A percentile compares a stretch with the other conserved stretches of the same genome.
These are phyloP conservation scores for Apophysomyces variabilis DNA, from an alignment of 371 early-diverging fungal genomes.

Conservation along the genomic window DNA sequence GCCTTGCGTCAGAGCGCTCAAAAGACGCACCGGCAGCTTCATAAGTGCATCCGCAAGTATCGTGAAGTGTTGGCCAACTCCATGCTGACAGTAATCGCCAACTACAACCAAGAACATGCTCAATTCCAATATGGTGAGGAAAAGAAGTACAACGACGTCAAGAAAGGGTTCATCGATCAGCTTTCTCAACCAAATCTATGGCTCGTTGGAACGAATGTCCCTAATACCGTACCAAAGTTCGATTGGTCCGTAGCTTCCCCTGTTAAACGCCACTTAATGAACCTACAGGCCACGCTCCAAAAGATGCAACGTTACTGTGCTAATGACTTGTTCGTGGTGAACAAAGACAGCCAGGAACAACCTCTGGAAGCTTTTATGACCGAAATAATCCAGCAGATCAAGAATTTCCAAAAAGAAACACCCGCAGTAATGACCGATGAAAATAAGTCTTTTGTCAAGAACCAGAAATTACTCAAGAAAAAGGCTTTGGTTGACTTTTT, in stretches of 20 bases:
- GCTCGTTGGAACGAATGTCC: constrained; percentile 27
- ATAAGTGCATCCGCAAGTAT: constrained; percentile 90
- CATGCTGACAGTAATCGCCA: constrained; percentile 74
- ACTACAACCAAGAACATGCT: constrained; percentile 60
- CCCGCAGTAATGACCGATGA: constrained; percentile 67
- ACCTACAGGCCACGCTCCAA: constrained; percentile 39
- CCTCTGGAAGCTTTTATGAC: constrained; percentile 55
- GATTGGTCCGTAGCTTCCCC: constrained; percentile 24
- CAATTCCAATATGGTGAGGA: constrained; percentile 60
- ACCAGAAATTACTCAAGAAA: constrained; percentile 81
- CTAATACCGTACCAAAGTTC: constrained; percentile 9
- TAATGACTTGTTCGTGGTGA: constrained; percentile 34
- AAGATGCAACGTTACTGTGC: constrained; percentile 40
- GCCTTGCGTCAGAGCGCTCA: constrained; percentile 90
- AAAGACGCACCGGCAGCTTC: constrained; percentile 88
- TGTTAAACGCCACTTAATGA: constrained; percentile 41
- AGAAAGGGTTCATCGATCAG: constrained; percentile 39
- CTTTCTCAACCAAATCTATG: constrained; percentile 36
- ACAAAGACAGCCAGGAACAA: constrained; percentile 25
- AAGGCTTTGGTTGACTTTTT: constrained; percentile 89
- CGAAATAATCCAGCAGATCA: constrained; percentile 54
- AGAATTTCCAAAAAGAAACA: constrained; percentile 70
- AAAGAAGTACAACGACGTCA: constrained; percentile 45
- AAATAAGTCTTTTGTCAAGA: constrained; percentile 70
- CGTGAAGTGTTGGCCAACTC: constrained; percentile 76